phyloP scores from a whole-genome alignment of 2,329 filamentous ascomycete genomes.

The Neonectria ditissima region DNA sequence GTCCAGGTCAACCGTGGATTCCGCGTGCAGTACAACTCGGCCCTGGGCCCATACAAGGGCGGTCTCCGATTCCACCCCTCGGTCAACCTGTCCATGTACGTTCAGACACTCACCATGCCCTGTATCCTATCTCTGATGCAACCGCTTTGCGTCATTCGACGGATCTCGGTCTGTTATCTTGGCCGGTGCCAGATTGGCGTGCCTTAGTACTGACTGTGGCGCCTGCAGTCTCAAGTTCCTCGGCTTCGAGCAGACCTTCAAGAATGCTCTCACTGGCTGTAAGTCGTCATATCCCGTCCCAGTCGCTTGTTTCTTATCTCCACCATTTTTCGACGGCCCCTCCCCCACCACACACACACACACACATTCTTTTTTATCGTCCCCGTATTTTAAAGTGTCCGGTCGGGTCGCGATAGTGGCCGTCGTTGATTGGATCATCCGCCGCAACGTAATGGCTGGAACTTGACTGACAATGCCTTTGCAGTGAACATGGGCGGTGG shows the following conservation, averaged over 20 bases:
- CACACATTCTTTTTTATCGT: background rate
- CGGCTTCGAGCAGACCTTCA: slow-evolving; percentile 99
- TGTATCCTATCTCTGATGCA: too few species aligned
- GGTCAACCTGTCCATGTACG: slow-evolving; percentile 77
- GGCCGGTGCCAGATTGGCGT: slow-evolving; percentile 5
- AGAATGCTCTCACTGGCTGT: slow-evolving; percentile 97
- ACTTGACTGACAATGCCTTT: slow-evolving; percentile 32
- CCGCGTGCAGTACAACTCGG: slow-evolving; percentile 98
- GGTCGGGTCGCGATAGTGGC: background rate
- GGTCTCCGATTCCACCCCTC: slow-evolving; percentile 94
- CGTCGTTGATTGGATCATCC: slow-evolving; percentile 2
- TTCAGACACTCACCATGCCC: slow-evolving; percentile 7
- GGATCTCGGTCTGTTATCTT: slow-evolving; percentile 10
- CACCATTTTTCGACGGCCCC: slow-evolving; percentile 7
- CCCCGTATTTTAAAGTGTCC: background rate
- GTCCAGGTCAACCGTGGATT: slow-evolving; percentile 94
- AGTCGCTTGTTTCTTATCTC: slow-evolving; percentile 20
- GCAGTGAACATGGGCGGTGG: slow-evolving; percentile 85
- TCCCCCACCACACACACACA: slow-evolving; percentile 5
- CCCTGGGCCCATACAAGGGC: slow-evolving; percentile 97
- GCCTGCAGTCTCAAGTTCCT: slow-evolving; percentile 83
- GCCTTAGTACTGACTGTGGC: slow-evolving; percentile 29
- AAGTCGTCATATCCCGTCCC: slow-evolving; percentile 56
- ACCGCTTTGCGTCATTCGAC: background rate
- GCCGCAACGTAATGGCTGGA: background rate